Evolutionary conservation across 2,329 filamentous ascomycete species (phyloP).

Genomic region (Aspergillus caelatus): DNA sequence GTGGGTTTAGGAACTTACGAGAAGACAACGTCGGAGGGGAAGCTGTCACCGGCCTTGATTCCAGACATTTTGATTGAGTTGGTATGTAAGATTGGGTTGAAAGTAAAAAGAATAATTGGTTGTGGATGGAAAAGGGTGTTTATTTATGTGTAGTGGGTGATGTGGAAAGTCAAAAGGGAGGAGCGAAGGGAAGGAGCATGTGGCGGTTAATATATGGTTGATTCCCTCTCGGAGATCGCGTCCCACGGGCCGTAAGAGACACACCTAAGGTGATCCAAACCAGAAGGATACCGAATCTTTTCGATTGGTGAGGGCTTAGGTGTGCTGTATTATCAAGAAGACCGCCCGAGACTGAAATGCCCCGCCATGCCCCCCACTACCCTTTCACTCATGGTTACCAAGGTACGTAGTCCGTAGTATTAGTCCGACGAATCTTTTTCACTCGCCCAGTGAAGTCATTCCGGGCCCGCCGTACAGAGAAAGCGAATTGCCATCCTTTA

Average conservation of each 20-base stretch:
- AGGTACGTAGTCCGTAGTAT: not conserved
- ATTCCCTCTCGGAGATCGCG: slow-evolving; percentile 16
- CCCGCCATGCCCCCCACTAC: slow-evolving; percentile 23
- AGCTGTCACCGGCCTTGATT: slow-evolving; percentile 78
- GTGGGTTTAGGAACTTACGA: slow-evolving; percentile 51
- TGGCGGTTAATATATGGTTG: slow-evolving; percentile 26
- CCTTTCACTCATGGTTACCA: slow-evolving; percentile 2
- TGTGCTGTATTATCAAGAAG: slow-evolving; percentile 35
- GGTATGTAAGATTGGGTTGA: not conserved
- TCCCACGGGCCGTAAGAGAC: slow-evolving; percentile 18
- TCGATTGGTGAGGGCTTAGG: slow-evolving; percentile 31
- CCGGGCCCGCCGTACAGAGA: not conserved
- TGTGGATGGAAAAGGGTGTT: slow-evolving; percentile 9
- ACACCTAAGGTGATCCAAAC: slow-evolving; percentile 36
- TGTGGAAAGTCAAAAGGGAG: slow-evolving; percentile 5
- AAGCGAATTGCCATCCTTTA: not conserved
- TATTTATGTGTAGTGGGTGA: slow-evolving; percentile 17
- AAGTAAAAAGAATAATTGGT: not conserved
- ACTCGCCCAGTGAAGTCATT: slow-evolving; percentile 11
- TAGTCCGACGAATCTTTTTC: slow-evolving; percentile 26
- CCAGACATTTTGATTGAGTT: slow-evolving; percentile 57
- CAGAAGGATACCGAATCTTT: slow-evolving; percentile 41
- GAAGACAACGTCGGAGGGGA: slow-evolving; percentile 81
- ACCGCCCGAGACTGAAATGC: slow-evolving; percentile 37
- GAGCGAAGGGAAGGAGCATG: slow-evolving; percentile 16